These are phyloP conservation scores for Neurospora tetrasperma DNA, from an alignment of 495 filamentous ascomycete species.

Conservation along the genomic window DNA sequence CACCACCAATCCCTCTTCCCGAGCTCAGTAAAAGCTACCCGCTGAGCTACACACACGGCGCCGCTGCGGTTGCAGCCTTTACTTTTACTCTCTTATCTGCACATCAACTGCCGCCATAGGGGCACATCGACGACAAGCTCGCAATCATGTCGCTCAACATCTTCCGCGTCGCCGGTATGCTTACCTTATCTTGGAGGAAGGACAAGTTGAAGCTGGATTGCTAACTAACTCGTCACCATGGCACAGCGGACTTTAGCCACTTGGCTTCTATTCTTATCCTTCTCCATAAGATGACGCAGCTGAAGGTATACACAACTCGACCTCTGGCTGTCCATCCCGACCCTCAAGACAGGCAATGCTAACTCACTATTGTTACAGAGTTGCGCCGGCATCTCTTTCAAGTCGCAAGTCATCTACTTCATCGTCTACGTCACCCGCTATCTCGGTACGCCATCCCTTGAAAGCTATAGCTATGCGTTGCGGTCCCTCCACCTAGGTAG, in stretches of 20 bases:
- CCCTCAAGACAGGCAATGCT: neutral
- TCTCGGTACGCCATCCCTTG: conserved; percentile 46
- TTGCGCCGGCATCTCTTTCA: conserved; percentile 94
- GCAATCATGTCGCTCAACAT: conserved; percentile 61
- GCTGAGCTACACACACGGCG: conserved; percentile 6
- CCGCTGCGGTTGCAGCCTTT: conserved; percentile 11
- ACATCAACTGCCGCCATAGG: neutral
- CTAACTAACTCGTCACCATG: conserved; percentile 13
- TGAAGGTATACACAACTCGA: conserved; percentile 6
- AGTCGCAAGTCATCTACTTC: conserved; percentile 89
- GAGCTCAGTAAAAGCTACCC: neutral
- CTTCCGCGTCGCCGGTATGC: conserved; percentile 74
- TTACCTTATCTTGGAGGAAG: neutral
- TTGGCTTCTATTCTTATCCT: conserved; percentile 89
- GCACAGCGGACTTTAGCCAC: conserved; percentile 84
- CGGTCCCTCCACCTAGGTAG: neutral
- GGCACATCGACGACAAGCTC: neutral
- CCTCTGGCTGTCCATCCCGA: neutral
- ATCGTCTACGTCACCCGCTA: conserved; percentile 90
- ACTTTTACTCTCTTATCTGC: neutral
- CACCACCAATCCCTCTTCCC: neutral
- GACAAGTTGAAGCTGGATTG: neutral
- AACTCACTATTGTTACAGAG: conserved; percentile 49
- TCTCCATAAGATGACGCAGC: conserved; percentile 79
- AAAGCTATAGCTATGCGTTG: no score